These are phyloP conservation scores for Trypanosoma vivax DNA, from an alignment of 208 protist genomes.

Conservation along the genomic window DNA sequence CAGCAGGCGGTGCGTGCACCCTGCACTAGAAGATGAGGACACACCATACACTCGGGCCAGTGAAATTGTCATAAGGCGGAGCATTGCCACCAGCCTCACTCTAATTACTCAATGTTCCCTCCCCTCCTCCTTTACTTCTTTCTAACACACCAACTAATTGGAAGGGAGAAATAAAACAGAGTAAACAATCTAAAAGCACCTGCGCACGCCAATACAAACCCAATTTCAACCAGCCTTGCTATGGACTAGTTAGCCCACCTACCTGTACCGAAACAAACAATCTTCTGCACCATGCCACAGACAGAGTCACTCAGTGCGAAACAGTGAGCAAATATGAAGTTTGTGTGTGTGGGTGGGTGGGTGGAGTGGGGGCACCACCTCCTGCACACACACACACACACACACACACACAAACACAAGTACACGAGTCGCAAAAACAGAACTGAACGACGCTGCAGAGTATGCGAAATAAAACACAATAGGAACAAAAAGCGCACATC, in stretches of 20 bases:
- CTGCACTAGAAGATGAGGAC: constrained; percentile 5
- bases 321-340: too few species aligned
- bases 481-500: too few species aligned
- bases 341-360: too few species aligned
- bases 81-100: constrained; percentile 9
- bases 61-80: constrained; percentile 8
- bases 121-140: constrained; percentile 6
- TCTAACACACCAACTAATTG: background rate
- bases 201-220: background rate
- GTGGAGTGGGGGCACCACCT: too few species aligned
- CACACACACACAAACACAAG: background rate
- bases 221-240: too few species aligned
- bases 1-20: constrained; percentile 27
- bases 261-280: too few species aligned
- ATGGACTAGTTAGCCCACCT: too few species aligned
- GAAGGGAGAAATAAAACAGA: background rate
- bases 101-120: background rate
- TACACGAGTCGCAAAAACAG: background rate
- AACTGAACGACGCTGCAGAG: too few species aligned
- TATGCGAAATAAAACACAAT: too few species aligned
- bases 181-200: background rate
- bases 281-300: too few species aligned
- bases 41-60: constrained; percentile 70
- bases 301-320: too few species aligned
- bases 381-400: too few species aligned